phyloP scores from a whole-genome alignment of 2,329 filamentous ascomycete species.

The Pestalotiopsis sp. region DNA sequence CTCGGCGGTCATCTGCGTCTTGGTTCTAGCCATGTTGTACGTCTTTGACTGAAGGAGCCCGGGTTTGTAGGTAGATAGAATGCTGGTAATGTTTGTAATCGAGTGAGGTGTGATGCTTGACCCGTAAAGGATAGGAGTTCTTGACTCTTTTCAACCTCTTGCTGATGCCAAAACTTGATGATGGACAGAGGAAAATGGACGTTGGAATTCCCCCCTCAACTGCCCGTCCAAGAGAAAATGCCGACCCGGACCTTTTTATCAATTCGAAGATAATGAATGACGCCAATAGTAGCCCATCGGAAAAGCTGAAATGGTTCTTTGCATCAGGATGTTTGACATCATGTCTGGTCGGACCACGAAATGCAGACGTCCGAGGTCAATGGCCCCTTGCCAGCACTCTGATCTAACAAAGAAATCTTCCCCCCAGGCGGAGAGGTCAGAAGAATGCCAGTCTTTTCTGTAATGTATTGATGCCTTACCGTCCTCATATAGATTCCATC shows the following conservation, averaged over 20 bases:
- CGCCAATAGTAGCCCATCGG: no score
- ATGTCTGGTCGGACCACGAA: background rate
- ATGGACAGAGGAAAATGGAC: no score
- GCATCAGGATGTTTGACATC: background rate
- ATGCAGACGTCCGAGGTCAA: background rate
- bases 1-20: conserved; percentile 5
- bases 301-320: background rate
- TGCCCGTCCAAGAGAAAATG: no score
- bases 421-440: background rate
- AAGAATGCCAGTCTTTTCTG: background rate
- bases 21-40: background rate
- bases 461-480: conserved; percentile 3
- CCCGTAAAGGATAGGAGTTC: no score
- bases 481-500: background rate
- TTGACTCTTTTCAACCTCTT: no score
- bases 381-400: background rate
- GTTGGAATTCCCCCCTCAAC: no score
- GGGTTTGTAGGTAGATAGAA: background rate
- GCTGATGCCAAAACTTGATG: no score
- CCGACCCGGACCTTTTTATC: no score
- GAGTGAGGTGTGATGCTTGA: no score
- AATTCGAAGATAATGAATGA: no score
- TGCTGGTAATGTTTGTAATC: no score
- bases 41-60: background rate
- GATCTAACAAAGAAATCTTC: background rate